Evolutionary conservation across 2,329 filamentous ascomycete species (phyloP), one percentile per base, ranked within the genome.

Genomic region (Magnaporthiopsis poae): DNA sequence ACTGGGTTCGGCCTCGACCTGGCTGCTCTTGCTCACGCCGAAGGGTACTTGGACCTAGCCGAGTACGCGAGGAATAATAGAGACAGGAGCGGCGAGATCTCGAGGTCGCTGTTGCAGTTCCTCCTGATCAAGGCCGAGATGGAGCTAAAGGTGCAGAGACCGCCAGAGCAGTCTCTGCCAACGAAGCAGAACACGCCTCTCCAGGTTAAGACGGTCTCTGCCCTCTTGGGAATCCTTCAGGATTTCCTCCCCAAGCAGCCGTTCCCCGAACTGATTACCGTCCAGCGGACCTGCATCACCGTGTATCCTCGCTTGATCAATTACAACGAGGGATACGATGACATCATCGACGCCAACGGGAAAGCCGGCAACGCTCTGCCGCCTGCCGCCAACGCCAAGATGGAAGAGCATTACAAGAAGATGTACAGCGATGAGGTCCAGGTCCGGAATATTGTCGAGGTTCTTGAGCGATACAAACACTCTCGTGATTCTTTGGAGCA

Each of bases 361-460:
- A 85, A 87, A 71, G 86, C 89, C 27, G 88, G 91, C n/a, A 96
- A 98, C 73, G 84, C 86, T 1, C 83, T 99, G 1, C 89, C 93
- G 0, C 82, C 85, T 27, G 87, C 88, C 29, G 91, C 94, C 66
- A 93, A 96, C 71, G 87, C 85, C 70, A 91, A 92, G 75, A 99
- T 99, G 95, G 93, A 98, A 74, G 92, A 97, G 71, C 89, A 96
- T 69, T 99, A 97, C 77, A 97, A 96, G 77, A 91, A 91, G 73
- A 98, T 99, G 93, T 99, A 99, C 75, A 90, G 91, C 70, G 90
- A 91, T 70, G 92, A 97, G 71, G 87, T 93, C 27, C 89, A 94
- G 69, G 90, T 97, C 25, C 87, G 91, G 66, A 87, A 91, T 66
- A 90, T 99, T 70, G 90, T 99, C 65, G 88, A 90, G 69, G 86